phyloP scores from a whole-genome alignment of 768 basidiomycete species.

The Mycena capillaripes region DNA sequence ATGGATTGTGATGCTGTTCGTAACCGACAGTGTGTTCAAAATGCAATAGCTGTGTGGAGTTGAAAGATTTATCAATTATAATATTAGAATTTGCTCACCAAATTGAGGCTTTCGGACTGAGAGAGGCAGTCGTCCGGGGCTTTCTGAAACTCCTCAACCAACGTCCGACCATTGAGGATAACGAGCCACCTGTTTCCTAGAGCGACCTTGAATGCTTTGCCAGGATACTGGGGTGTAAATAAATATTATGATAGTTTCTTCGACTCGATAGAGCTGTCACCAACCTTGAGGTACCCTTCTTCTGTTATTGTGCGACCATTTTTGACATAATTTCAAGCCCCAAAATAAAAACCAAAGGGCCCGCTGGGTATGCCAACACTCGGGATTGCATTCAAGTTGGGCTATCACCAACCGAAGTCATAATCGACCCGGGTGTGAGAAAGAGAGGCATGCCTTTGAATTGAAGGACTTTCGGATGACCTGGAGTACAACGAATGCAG shows the following conservation, averaged over 20 bases:
- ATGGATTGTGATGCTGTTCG: slow-evolving; percentile 44
- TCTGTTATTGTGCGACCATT: slow-evolving; percentile 22
- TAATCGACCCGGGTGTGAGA: too few relatives aligned
- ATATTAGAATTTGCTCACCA: slow-evolving; percentile 46
- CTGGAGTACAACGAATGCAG: too few relatives aligned
- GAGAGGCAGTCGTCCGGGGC: slow-evolving; percentile 57
- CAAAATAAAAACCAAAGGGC: slow-evolving; percentile 29
- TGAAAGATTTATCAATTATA: neutral
- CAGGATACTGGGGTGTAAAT: slow-evolving; percentile 10
- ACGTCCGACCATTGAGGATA: slow-evolving; percentile 45
- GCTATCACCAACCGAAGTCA: neutral
- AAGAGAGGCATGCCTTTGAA: too few relatives aligned
- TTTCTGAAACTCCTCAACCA: slow-evolving; percentile 56
- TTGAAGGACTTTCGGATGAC: too few relatives aligned
- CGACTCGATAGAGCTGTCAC: neutral
- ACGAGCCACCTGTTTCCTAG: slow-evolving; percentile 52
- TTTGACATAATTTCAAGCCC: slow-evolving; percentile 25
- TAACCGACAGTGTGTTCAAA: slow-evolving; percentile 53
- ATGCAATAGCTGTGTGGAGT: slow-evolving; percentile 51
- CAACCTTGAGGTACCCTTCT: slow-evolving; percentile 29
- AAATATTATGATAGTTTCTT: too few relatives aligned
- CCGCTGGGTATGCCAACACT: slow-evolving; percentile 23
- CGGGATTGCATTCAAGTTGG: slow-evolving; percentile 15
- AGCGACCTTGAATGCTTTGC: slow-evolving; percentile 30
- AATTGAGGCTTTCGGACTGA: slow-evolving; percentile 42